These are phyloP conservation scores for Fusarium papillatum DNA, from an alignment of 2,329 filamentous ascomycete species.

Conservation along the genomic window DNA sequence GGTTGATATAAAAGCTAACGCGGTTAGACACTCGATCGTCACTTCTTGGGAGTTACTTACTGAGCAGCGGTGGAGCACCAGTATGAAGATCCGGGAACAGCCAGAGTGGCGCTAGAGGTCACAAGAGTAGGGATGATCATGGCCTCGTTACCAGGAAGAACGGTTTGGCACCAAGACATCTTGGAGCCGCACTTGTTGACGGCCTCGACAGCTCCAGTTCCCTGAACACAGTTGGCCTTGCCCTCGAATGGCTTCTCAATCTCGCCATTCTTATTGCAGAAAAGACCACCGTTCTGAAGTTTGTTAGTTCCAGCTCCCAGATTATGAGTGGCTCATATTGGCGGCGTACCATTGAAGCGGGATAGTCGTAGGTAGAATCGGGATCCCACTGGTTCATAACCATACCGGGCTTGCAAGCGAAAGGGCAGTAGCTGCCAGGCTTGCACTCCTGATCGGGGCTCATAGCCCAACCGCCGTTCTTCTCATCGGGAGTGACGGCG, in stretches of 20 bases:
- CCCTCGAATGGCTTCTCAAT: slow-evolving; percentile 78
- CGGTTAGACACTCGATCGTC: slow-evolving; percentile 40
- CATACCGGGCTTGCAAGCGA: slow-evolving; percentile 82
- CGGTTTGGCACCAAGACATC: slow-evolving; percentile 84
- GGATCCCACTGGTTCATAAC: slow-evolving; percentile 87
- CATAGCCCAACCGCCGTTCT: slow-evolving; percentile 85
- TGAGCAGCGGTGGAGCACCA: slow-evolving; percentile 82
- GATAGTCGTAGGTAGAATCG: slow-evolving; percentile 76
- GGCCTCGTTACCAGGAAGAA: slow-evolving; percentile 83
- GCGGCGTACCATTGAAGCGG: slow-evolving; percentile 77
- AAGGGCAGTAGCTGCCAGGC: slow-evolving; percentile 79
- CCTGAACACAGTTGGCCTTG: slow-evolving; percentile 78
- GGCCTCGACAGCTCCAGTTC: slow-evolving; percentile 74
- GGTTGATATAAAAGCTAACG: slow-evolving; percentile 82
- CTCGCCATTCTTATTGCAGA: slow-evolving; percentile 76
- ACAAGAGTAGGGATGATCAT: slow-evolving; percentile 88
- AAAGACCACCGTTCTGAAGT: slow-evolving; percentile 78
- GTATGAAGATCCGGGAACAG: slow-evolving; percentile 78
- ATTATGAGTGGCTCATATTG: not conserved
- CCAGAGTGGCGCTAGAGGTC: slow-evolving; percentile 67
- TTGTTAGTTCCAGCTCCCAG: slow-evolving; percentile 16
- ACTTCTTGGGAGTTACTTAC: slow-evolving; percentile 60
- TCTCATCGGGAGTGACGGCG: slow-evolving; percentile 71
- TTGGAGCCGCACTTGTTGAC: slow-evolving; percentile 74
- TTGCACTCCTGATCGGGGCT: slow-evolving; percentile 80